Evolutionary conservation across 371 early-diverging fungal genomes (phyloP).

Genomic region (Choanephora cucurbitarum): DNA sequence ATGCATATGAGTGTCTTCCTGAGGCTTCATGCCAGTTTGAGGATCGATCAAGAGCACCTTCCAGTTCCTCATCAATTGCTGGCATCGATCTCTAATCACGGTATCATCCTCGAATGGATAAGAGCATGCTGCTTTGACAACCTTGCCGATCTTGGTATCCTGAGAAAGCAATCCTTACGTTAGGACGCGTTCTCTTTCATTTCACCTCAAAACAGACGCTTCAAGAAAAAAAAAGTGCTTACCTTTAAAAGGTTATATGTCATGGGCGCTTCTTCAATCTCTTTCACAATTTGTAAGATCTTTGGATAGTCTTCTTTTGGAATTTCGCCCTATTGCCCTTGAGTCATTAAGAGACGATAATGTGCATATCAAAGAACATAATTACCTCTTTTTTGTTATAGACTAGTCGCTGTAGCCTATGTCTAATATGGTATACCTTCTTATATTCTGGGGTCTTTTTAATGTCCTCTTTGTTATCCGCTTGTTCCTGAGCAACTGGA

Average conservation of each 20-base stretch:
- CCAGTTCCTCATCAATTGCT: constrained; percentile 44
- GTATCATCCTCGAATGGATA: constrained; percentile 42
- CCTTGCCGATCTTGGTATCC: constrained; percentile 58
- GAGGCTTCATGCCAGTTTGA: constrained; percentile 2
- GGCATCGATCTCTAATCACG: constrained; percentile 40
- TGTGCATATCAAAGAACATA: background rate
- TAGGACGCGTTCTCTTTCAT: background rate
- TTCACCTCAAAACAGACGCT: too few species aligned
- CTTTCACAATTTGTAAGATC: constrained; percentile 40
- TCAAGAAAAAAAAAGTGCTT: constrained; percentile 17
- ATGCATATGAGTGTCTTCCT: constrained; percentile 13
- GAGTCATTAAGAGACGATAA: background rate
- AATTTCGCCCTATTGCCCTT: constrained; percentile 42
- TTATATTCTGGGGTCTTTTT: constrained; percentile 33
- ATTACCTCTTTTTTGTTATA: constrained; percentile 53
- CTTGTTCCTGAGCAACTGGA: constrained; percentile 4
- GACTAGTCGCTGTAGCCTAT: constrained; percentile 46
- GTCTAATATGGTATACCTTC: constrained; percentile 32
- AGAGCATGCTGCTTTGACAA: constrained; percentile 45
- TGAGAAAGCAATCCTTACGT: constrained; percentile 3
- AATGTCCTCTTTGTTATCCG: constrained; percentile 12
- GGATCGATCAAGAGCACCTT: constrained; percentile 31
- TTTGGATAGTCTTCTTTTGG: constrained; percentile 46
- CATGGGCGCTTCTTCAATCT: constrained; percentile 49
- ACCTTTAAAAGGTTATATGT: constrained; percentile 49